phyloP scores from a whole-genome alignment of 2,329 filamentous ascomycete species.

The Arthrobotrys conoides region DNA sequence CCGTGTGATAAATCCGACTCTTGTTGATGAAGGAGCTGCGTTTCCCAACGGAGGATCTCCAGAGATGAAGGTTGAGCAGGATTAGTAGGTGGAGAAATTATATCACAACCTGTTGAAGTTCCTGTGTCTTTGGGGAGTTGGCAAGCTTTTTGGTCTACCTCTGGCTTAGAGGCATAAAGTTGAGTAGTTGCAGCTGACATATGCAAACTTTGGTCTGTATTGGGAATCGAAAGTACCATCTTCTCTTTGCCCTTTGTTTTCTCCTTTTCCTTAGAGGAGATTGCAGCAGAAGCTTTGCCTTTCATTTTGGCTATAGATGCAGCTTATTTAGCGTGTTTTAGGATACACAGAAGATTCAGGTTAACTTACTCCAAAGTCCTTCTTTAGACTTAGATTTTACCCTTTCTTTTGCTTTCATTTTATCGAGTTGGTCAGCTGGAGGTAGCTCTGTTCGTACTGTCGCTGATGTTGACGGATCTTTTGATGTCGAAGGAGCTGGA shows the following conservation, averaged over 20 bases:
- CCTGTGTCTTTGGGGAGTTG: not conserved
- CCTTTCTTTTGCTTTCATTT: conserved; percentile 17
- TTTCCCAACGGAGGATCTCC: conserved; percentile 55
- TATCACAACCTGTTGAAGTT: conserved; percentile 20
- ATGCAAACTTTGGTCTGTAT: not conserved
- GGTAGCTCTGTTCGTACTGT: not conserved
- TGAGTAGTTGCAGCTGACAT: not conserved
- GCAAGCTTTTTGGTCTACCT: not conserved
- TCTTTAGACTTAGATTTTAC: conserved; percentile 37
- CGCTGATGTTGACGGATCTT: conserved; percentile 3
- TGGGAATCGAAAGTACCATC: not conserved
- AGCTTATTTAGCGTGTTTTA: not conserved
- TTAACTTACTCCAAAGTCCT: conserved; percentile 41
- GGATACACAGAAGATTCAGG: not conserved
- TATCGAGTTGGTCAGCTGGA: not conserved
- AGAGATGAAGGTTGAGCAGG: conserved; percentile 32
- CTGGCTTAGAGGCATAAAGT: not conserved
- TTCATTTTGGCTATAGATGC: conserved; percentile 33
- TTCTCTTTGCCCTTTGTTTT: conserved; percentile 19
- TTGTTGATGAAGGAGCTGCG: conserved; percentile 54
- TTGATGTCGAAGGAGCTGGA: conserved; percentile 17
- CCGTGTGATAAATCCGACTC: conserved; percentile 18
- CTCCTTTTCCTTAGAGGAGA: conserved; percentile 43
- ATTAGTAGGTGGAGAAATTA: conserved; percentile 8
- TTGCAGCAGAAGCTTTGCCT: conserved; percentile 28